Conservation (phyloP, 164 flowering plant species). For the Berberis vulgaris region DNA sequence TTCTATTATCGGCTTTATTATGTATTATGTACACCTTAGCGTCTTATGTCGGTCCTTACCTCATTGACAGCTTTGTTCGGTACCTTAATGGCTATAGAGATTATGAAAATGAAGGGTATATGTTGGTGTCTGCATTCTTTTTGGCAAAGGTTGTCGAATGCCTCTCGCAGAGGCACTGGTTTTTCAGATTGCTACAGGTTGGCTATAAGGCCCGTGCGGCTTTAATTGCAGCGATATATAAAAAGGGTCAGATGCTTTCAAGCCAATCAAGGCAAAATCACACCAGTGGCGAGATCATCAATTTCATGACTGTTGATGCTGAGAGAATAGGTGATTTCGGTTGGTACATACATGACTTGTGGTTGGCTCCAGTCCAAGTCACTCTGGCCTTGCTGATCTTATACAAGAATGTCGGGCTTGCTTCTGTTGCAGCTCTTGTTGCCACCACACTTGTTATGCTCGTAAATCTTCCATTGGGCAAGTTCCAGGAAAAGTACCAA, state of each 20-base stretch:
- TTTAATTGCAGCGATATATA: slow-evolving; percentile 5
- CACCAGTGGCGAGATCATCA: slow-evolving; percentile 46
- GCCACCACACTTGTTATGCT: slow-evolving; percentile 30
- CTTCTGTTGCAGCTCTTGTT: slow-evolving; percentile 24
- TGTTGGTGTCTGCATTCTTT: slow-evolving; percentile 13
- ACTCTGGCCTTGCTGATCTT: slow-evolving; percentile 31
- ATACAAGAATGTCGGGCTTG: slow-evolving; percentile 29
- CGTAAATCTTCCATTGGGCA: slow-evolving; percentile 38
- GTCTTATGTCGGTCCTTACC: slow-evolving; percentile 17
- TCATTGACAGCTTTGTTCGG: slow-evolving; percentile 12
- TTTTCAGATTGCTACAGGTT: slow-evolving; percentile 9
- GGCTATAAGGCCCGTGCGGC: slow-evolving; percentile 9
- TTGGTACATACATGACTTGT: slow-evolving; percentile 37
- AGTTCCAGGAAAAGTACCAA: slow-evolving; percentile 33
- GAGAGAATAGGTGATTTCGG: slow-evolving; percentile 33
- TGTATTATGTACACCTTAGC: slow-evolving; percentile 4
- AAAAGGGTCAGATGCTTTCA: slow-evolving; percentile 12
- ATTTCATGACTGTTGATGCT: slow-evolving; percentile 47
- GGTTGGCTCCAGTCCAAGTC: slow-evolving; percentile 35
- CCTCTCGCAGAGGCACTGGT: slow-evolving; percentile 16
- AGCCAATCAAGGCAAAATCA: slow-evolving; percentile 16
- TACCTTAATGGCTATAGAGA: slow-evolving; percentile 15
- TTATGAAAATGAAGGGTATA: slow-evolving; percentile 15
- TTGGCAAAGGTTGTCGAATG: slow-evolving; percentile 13
- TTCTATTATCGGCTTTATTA: slow-evolving; percentile 4